Conservation (phyloP, 2,329 filamentous ascomycete species). For the Aspergillus melleus region DNA sequence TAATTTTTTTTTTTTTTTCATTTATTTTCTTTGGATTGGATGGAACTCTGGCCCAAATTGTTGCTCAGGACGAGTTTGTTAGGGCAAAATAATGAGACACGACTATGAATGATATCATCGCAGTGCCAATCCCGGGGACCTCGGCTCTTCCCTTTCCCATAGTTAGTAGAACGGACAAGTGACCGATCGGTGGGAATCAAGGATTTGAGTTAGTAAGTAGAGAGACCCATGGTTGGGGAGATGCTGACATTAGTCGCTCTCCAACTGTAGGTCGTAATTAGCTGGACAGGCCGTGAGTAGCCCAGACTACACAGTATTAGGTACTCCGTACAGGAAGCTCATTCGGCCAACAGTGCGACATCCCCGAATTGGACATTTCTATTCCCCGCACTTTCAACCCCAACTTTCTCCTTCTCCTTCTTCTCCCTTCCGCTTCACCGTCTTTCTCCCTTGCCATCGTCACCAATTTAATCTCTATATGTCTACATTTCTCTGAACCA, state of each 20-base stretch:
- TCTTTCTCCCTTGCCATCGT: background rate
- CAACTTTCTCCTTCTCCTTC: conserved; percentile 1
- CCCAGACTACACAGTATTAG: conserved; percentile 37
- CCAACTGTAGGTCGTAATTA: no score
- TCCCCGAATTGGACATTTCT: conserved; percentile 5
- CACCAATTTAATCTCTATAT: no score
- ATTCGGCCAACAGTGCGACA: conserved; percentile 20
- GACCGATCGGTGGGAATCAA: background rate
- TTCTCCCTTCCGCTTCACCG: background rate
- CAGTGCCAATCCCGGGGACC: background rate
- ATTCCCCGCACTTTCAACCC: conserved; percentile 5
- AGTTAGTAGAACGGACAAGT: background rate
- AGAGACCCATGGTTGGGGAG: background rate
- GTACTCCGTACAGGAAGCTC: background rate
- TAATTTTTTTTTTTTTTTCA: no score
- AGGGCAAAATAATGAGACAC: background rate
- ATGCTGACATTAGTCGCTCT: no score
- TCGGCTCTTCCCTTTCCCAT: background rate
- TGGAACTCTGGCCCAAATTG: no score
- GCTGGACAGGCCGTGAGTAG: conserved; percentile 76
- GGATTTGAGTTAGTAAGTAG: background rate
- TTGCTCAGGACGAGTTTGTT: background rate
- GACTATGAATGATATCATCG: background rate
- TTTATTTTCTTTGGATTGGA: no score
- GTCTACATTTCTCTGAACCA: background rate